Evolutionary conservation across 108 stramenopile species (phyloP), one percentile per base, ranked within the genome.

Genomic region (Cyclotella kingstonii): DNA sequence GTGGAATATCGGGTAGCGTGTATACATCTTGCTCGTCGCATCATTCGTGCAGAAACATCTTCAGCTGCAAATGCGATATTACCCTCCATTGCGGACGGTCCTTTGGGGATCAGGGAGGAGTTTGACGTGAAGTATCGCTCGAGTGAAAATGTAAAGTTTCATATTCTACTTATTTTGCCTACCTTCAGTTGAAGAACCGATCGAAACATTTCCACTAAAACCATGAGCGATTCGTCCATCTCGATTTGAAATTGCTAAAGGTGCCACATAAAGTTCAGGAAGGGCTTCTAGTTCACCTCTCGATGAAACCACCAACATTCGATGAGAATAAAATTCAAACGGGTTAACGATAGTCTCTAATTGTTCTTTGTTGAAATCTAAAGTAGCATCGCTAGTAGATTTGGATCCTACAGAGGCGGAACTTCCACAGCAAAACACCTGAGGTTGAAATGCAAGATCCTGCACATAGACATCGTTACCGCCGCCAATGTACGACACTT

Each of bases 41-140:
- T 83, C 87, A 91, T 91, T 46, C 73, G 73, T 33, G 80, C 78
- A 10, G 86, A 88, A 39, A 87, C 81, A 34, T 91, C 90, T 56
- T 84, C 83, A 2, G 29, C n/a, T 10, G 40, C 5, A 28, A 57
- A 25, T 38, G 18, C 31, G 0, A 36, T 17, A 10, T 26, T 28
- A 26, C 66, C 58, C 42, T 79, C 73, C 78, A 79, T 79, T 27
- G 78, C 73, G 0, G 73, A 74, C 0, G 73, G 63, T 28, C 78
- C 68, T 64, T 14, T 10, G 25, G 22, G 33, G 43, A 7, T 41
- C 7, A 7, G 6, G 22, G 15, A 29, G 3, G 19, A 44, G n/a
- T 44, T 18, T 18, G 11, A 18, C 7, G 19, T n/a, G n/a, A 47
- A 52, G 8, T 10, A 22, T 21, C 23, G 36, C n/a, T 6, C 34